Base-by-base conservation (phyloP, 805 yeast genomes). In the Cyberlindnera galapagoensis region DNA sequence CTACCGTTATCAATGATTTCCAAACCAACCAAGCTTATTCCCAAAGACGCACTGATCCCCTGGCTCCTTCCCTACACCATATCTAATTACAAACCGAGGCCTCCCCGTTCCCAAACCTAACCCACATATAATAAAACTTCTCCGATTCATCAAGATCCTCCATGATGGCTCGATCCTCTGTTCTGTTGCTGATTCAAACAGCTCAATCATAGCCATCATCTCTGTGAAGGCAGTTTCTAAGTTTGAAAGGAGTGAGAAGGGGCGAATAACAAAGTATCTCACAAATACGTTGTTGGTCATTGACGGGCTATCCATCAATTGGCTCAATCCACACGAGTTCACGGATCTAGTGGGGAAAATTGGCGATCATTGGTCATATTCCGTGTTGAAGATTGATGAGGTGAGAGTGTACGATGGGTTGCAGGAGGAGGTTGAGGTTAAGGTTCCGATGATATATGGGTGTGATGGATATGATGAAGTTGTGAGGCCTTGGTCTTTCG, bases 241-340 rank as follows among this genome's bases (percentile, higher is more conserved):
- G 3, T 41, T 19, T 34, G 47, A 43, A 24, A 23, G 42, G 10
- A 19, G 12, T n/a, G 20, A 41, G 7, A 15, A 29, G 21, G 28
- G 36, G 18, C 18, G 49, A 26, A 40, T 44, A 11, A 44, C 49
- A 3, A 32, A 38, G 24, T 18, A 21, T 10, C 28, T 38, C 3
- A 32, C 36, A 5, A 32, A 39, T 24, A 28, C 35, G 6, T 9
- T 44, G 12, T 11, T 35, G 3, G 9, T 31, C 7, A 28, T 41
- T 20, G 11, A 24, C 1, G 9, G 23, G n/a, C 13, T 30, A 9
- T 26, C 31, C 9, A 7, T 44, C 4, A 17, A 18, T 15, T 43
- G 43, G 43, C 5, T 38, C 5, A 25, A 38, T 10, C 19, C 11
- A 9, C 18, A 4, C 9, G 28, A 27, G 21, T 36, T 39, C 21